Evolutionary conservation across 2,329 filamentous ascomycete genomes (phyloP), one percentile per base, ranked within the genome.

Genomic region (Pseudodiploospora longispora): DNA sequence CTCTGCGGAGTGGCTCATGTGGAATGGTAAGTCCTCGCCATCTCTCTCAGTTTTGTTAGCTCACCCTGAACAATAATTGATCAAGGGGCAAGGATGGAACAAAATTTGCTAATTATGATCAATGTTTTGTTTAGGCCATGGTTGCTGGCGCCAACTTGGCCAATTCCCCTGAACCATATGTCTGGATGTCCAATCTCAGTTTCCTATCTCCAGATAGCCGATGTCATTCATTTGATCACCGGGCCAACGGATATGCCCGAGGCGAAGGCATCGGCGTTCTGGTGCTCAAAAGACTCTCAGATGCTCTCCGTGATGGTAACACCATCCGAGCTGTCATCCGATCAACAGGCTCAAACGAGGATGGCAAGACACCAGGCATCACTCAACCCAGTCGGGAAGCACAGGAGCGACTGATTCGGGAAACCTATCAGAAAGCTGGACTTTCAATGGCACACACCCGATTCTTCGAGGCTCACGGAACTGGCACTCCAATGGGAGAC

Each of bases 221-320:
- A 6, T 42, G 37, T 3, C 42, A 38, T 10, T 51, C 51, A 48
- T 71, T 61, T 54, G 72, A 71, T 48, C 49, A 50, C 2, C 53
- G 51, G 19, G 73, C 67, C 2, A 62, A 69, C 46, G 75, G 75
- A 1, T 78, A 76, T 52, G 69, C 63, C 1, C 62, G 73, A 63
- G 72, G 49, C 3, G 52, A 56, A 6, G 54, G 52, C 3, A 52
- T 66, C n/a, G 67, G 57, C 1, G 56, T 63, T 10, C 40, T 76
- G 3, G 47, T 74, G 1, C 46, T 76, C 4, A 76, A 75, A 54
- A 60, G 57, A 0, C 56, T 76, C 0, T 55, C 59, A 4, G 57
- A 65, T 36, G 72, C 72, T 0, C 36, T 73, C 2, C 47, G 51
- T 5, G 70, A 70, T 41, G 64, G 65, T 4, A 67, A 76, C 49